Base-by-base conservation (phyloP, 2,329 filamentous ascomycete genomes). In the Colletotrichum lentis region DNA sequence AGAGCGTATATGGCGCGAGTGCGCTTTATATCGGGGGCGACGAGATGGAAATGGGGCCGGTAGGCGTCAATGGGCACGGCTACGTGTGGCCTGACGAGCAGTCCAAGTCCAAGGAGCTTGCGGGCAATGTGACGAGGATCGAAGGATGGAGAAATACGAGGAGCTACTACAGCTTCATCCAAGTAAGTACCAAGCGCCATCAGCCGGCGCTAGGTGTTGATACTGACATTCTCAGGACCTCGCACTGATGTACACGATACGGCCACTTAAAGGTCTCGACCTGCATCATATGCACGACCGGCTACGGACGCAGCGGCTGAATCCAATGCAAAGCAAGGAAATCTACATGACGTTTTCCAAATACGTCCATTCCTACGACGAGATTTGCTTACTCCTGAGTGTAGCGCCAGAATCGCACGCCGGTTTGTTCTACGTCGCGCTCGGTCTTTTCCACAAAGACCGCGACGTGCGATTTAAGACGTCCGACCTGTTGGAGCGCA, bases 61-160 rank as follows among this genome's bases (percentile, higher is more conserved):
- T 85, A 3, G 86, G 85, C 5, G 84, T 92, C 14, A 86, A 86
- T 14, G 95, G 95, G 0, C 96, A 98, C 76, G 96, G 96, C 47
- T 98, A 97, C 76, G 95, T 99, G 41, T 99, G 96, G 96, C 81
- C 91, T 3, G 93, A 97, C 73, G 93, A 97, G 64, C 82, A 84
- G 47, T 86, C 90, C 8, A 95, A 93, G 79, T 86, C 91, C 73
- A 91, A 90, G 73, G 96, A 99, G 79, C 86, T 99, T 44, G 92
- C 94, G 18, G 95, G 94, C 3, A 97, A 97, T 69, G 93, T 96
- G 54, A 93, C 92, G 65, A 87, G 96, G 64, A 96, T 99, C 70
- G 96, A 99, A 81, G 96, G 95, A 64, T 99, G 96, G 96, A 89
- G 96, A 72, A 96, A 93, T 71, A 98, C 96, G 1, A 86, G 96